Evolutionary conservation across 306 rosid species (phyloP).

Genomic region (Malus fusca): DNA sequence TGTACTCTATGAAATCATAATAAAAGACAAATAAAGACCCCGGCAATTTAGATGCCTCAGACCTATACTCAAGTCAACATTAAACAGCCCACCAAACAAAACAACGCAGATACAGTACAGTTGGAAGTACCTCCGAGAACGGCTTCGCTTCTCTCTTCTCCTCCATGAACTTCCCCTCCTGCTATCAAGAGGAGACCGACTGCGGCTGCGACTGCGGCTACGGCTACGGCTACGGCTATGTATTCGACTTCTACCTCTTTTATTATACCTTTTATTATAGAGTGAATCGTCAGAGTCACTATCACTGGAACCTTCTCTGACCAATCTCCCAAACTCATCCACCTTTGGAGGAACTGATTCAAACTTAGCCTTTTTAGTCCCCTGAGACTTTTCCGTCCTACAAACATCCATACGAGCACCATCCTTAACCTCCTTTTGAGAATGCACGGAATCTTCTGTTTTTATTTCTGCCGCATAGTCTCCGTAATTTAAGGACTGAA

Average conservation of each 20-base stretch:
- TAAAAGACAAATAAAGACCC: not conserved
- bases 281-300: slow-evolving; percentile 61
- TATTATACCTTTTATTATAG: slow-evolving; percentile 30
- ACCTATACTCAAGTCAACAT: slow-evolving; percentile 10
- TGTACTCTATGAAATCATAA: not conserved
- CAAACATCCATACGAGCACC: slow-evolving; percentile 25
- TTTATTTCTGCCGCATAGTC: slow-evolving; percentile 82
- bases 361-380: slow-evolving; percentile 29
- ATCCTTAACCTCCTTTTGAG: slow-evolving; percentile 20
- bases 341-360: slow-evolving; percentile 43
- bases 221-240: slow-evolving; percentile 36
- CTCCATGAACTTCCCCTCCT: slow-evolving; percentile 65
- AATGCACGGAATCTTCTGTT: slow-evolving; percentile 61
- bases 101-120: slow-evolving; percentile 5
- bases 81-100: slow-evolving; percentile 8
- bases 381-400: slow-evolving; percentile 27
- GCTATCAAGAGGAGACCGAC: slow-evolving; percentile 53
- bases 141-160: slow-evolving; percentile 70
- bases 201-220: slow-evolving; percentile 28
- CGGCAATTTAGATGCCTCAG: slow-evolving; percentile 4
- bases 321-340: slow-evolving; percentile 84
- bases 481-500: slow-evolving; percentile 72
- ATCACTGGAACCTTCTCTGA: slow-evolving; percentile 59
- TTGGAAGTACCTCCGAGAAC: slow-evolving; percentile 67
- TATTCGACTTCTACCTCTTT: slow-evolving; percentile 59